A percentile compares a stretch with the other conserved stretches of the same genome.
phyloP scores from a whole-genome alignment of 140 eudicot species.

The Senecio squalidus region DNA sequence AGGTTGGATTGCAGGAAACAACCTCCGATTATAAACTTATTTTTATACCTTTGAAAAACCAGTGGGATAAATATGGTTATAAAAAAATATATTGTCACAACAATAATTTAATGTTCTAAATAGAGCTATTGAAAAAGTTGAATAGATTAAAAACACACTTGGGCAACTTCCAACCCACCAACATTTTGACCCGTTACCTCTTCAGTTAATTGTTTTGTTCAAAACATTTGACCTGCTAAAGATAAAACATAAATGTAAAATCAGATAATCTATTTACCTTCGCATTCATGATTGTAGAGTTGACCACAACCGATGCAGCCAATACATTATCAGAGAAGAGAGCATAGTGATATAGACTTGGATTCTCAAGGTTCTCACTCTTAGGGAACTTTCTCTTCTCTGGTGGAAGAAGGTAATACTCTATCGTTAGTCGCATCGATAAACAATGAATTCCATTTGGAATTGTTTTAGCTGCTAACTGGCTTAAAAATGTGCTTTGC shows the following conservation, averaged over 20 bases:
- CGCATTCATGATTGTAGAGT: constrained; percentile 79
- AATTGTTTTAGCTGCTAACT: constrained; percentile 83
- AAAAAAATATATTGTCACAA: too few species aligned
- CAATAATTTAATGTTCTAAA: background rate
- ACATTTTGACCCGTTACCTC: background rate
- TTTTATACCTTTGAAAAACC: too few species aligned
- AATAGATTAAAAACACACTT: background rate
- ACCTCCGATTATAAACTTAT: too few species aligned
- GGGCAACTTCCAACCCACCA: background rate
- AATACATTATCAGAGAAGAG: constrained; percentile 88
- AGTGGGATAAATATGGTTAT: too few species aligned
- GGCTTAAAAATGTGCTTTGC: constrained; percentile 90
- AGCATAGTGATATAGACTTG: constrained; percentile 81
- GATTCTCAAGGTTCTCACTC: constrained; percentile 74
- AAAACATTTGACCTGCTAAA: background rate
- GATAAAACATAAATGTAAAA: background rate
- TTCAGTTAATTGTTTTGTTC: background rate
- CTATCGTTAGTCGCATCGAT: constrained; percentile 80
- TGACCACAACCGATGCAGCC: constrained; percentile 96
- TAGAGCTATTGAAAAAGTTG: background rate
- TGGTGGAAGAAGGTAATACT: constrained; percentile 71
- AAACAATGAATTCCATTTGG: constrained; percentile 94
- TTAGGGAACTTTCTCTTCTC: constrained; percentile 76
- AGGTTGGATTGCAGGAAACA: too few species aligned
- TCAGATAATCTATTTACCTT: constrained; percentile 39